phyloP scores from a whole-genome alignment of 2,329 filamentous ascomycete genomes.

The Penicillium sp. region DNA sequence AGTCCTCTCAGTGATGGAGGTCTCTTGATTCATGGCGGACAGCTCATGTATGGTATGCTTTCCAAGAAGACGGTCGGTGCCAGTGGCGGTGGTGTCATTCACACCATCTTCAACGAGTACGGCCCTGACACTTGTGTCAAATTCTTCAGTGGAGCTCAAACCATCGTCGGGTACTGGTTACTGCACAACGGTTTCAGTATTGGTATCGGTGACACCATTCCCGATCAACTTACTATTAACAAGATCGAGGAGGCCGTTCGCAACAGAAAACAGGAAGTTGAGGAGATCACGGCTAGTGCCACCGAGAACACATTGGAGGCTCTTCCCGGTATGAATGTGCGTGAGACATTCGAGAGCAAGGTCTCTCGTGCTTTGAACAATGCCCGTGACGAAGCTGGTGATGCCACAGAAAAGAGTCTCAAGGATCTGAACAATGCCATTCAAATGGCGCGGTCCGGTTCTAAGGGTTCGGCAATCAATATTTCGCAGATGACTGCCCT shows the following conservation, averaged over 20 bases:
- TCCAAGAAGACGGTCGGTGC: slow-evolving; percentile 95
- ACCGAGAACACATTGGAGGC: slow-evolving; percentile 85
- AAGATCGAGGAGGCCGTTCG: slow-evolving; percentile 81
- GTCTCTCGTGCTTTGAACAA: slow-evolving; percentile 92
- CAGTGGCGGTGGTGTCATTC: slow-evolving; percentile 83
- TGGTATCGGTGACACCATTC: slow-evolving; percentile 96
- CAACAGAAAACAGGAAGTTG: slow-evolving; percentile 77
- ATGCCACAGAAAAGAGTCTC: slow-evolving; percentile 82
- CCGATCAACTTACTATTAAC: slow-evolving; percentile 77
- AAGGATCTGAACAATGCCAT: slow-evolving; percentile 97
- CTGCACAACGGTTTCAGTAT: slow-evolving; percentile 96
- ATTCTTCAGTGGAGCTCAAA: slow-evolving; percentile 94
- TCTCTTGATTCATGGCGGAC: slow-evolving; percentile 77
- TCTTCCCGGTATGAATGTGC: slow-evolving; percentile 96
- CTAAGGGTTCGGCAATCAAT: slow-evolving; percentile 98
- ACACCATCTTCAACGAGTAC: slow-evolving; percentile 94
- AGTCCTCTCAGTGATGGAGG: slow-evolving; percentile 71
- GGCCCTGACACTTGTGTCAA: slow-evolving; percentile 81
- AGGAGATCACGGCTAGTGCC: slow-evolving; percentile 69
- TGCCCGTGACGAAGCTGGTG: slow-evolving; percentile 95
- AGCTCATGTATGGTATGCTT: slow-evolving; percentile 85
- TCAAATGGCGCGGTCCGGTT: slow-evolving; percentile 93
- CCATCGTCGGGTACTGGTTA: slow-evolving; percentile 96
- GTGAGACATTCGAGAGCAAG: slow-evolving; percentile 97
- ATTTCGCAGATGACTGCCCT: slow-evolving; percentile 99